Conservation (phyloP, 345 rosid genomes). For the Lenwebbia sp. region DNA sequence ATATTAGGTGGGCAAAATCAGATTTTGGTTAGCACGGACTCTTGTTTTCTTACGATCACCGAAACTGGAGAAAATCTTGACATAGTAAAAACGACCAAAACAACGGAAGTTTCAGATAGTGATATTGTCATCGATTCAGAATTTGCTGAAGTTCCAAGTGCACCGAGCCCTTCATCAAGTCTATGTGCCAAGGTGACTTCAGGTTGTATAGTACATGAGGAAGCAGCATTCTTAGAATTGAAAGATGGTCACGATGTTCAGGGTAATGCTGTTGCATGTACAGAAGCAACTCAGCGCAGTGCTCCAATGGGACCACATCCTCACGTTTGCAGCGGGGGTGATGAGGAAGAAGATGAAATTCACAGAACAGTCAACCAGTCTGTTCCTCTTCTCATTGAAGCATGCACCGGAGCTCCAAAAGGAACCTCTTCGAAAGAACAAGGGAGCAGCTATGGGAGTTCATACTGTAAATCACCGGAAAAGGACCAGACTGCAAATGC, state of each 20-base stretch:
- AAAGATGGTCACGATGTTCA: neutral
- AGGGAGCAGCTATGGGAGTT: neutral
- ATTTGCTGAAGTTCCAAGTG: neutral
- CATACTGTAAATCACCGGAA: neutral
- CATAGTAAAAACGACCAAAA: neutral
- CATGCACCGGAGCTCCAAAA: slow-evolving; percentile 12
- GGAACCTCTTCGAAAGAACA: slow-evolving; percentile 10
- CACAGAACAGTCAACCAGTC: neutral
- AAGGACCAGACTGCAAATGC: neutral
- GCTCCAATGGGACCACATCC: neutral
- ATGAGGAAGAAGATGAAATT: neutral
- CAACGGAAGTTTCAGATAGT: neutral
- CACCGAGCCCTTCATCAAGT: neutral
- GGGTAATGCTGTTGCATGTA: neutral
- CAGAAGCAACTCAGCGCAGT: neutral
- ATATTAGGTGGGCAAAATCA: neutral
- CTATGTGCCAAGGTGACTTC: neutral
- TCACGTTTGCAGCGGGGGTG: neutral
- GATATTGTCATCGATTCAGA: neutral
- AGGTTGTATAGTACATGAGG: neutral
- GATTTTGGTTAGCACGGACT: neutral
- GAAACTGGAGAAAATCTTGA: neutral
- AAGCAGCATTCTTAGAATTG: neutral
- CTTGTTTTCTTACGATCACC: neutral
- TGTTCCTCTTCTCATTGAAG: slow-evolving; percentile 1